Percentiles rank a stretch among this genome's conserved stretches.
These are phyloP conservation scores for Prunus padus DNA, from an alignment of 306 rosid genomes.

Conservation along the genomic window DNA sequence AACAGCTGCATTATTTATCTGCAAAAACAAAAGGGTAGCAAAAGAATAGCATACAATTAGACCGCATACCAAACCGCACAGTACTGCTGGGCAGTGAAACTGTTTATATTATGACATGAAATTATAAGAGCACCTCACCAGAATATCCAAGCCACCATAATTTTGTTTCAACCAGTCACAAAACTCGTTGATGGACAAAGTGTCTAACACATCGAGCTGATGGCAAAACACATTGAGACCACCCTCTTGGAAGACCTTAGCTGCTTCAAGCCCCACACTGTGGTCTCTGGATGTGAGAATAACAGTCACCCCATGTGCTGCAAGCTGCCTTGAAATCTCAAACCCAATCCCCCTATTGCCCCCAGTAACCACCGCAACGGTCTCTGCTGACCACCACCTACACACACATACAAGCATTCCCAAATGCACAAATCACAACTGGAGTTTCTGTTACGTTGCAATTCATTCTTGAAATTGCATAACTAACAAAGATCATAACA, in stretches of 20 bases:
- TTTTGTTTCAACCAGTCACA: constrained; percentile 64
- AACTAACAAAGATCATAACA: background rate
- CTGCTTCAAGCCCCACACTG: constrained; percentile 72
- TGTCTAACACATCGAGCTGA: constrained; percentile 74
- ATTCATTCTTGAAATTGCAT: background rate
- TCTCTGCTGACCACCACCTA: constrained; percentile 97
- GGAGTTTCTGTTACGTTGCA: background rate
- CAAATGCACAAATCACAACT: background rate
- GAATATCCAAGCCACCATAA: constrained; percentile 79
- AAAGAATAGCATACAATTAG: background rate
- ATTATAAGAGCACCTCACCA: constrained; percentile 41
- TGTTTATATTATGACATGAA: background rate
- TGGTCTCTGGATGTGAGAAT: constrained; percentile 78
- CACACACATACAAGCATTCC: background rate
- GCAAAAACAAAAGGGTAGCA: constrained; percentile 14
- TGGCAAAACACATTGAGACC: constrained; percentile 69
- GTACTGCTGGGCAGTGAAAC: background rate
- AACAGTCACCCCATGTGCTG: constrained; percentile 77
- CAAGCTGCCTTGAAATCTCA: constrained; percentile 76
- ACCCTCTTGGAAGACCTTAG: constrained; percentile 84
- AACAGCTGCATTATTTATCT: constrained; percentile 88
- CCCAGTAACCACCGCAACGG: constrained; percentile 83
- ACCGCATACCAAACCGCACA: background rate
- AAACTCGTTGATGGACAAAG: constrained; percentile 51
- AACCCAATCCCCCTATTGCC: constrained; percentile 94